phyloP scores from a whole-genome alignment of 2,329 filamentous ascomycete species.

The Xylaria arbuscula region DNA sequence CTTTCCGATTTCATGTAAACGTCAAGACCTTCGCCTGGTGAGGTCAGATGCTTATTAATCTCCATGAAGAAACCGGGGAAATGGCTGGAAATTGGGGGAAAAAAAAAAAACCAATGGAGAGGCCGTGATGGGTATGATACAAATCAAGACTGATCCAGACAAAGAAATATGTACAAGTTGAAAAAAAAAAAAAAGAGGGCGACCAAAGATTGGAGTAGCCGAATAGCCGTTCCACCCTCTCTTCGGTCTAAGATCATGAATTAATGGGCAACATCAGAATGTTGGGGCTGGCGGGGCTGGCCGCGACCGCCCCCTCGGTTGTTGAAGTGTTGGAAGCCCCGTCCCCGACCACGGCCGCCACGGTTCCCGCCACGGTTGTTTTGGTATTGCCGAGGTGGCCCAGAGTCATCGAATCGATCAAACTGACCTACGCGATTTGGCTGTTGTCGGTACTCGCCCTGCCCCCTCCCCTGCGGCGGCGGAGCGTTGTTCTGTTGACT shows the following conservation, averaged over 20 bases:
- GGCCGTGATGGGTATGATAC: slow-evolving; percentile 52
- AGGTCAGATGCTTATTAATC: slow-evolving; percentile 47
- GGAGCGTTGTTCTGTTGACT: slow-evolving; percentile 44
- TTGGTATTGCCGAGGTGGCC: slow-evolving; percentile 48
- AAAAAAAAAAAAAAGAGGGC: slow-evolving; percentile 37
- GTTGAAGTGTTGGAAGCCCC: slow-evolving; percentile 51
- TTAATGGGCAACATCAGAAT: slow-evolving; percentile 39
- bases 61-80: slow-evolving; percentile 43
- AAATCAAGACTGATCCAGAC: slow-evolving; percentile 49
- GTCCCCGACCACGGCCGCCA: slow-evolving; percentile 48
- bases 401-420: slow-evolving; percentile 50
- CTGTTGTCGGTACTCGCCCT: slow-evolving; percentile 45
- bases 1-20: slow-evolving; percentile 46
- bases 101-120: slow-evolving; percentile 45
- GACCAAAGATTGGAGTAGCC: slow-evolving; percentile 21
- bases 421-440: slow-evolving; percentile 46
- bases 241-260: no score
- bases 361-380: slow-evolving; percentile 46
- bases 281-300: slow-evolving; percentile 49
- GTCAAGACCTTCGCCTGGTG: slow-evolving; percentile 44
- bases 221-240: slow-evolving; percentile 15
- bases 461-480: slow-evolving; percentile 47
- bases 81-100: slow-evolving; percentile 31
- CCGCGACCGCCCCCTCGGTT: slow-evolving; percentile 50
- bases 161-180: slow-evolving; percentile 49